These are phyloP conservation scores for Metschnikowia continentalis DNA, from an alignment of 805 yeast genomes.

Conservation along the genomic window DNA sequence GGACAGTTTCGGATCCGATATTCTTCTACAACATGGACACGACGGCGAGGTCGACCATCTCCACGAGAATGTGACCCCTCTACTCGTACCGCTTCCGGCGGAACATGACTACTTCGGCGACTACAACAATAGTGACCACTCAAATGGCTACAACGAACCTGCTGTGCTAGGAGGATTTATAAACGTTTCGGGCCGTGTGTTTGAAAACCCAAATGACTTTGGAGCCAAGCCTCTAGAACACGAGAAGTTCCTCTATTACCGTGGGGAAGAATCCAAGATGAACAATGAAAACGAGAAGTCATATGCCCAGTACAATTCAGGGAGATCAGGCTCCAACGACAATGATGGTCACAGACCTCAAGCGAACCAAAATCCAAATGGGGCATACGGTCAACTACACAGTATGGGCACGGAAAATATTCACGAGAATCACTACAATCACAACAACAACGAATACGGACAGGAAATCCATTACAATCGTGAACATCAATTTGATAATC, in stretches of 20 bases:
- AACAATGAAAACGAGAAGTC: background rate
- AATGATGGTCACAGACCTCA: background rate
- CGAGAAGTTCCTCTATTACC: background rate
- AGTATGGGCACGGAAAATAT: background rate
- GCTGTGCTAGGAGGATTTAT: constrained; percentile 7
- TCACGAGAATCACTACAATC: background rate
- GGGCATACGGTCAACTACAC: background rate
- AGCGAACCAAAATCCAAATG: background rate
- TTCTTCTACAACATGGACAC: constrained; percentile 7
- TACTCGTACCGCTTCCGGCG: constrained; percentile 14
- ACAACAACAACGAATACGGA: background rate
- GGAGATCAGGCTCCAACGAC: background rate
- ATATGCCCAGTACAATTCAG: background rate
- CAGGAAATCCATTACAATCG: background rate
- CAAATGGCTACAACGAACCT: constrained; percentile 1
- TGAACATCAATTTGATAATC: background rate
- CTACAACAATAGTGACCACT: constrained; percentile 1
- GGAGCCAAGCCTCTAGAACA: background rate
- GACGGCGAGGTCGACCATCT: constrained; percentile 5
- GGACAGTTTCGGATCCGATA: constrained; percentile 8
- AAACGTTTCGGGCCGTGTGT: constrained; percentile 9
- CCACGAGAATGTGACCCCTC: constrained; percentile 15
- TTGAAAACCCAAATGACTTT: constrained; percentile 6
- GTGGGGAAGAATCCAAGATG: background rate
- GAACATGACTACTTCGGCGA: constrained; percentile 17